Evolutionary conservation across 2,329 filamentous ascomycete species (phyloP).

Genomic region (Leptographium galeiforme): DNA sequence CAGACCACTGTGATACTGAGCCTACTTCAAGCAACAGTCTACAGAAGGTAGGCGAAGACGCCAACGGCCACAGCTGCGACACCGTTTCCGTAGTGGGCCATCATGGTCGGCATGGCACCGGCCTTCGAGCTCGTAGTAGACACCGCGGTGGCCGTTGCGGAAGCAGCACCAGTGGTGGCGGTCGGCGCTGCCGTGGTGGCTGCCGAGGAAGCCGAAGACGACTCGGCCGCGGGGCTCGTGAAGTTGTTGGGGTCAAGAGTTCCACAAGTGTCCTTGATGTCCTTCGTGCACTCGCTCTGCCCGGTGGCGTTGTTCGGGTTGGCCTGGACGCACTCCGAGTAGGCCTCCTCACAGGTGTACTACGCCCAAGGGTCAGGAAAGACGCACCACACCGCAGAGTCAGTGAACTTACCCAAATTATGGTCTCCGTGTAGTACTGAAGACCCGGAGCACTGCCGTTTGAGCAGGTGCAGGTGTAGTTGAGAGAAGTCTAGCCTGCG

Average conservation of each 20-base stretch:
- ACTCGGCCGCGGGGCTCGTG: background rate
- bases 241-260: slow-evolving; percentile 22
- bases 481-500: slow-evolving; percentile 23
- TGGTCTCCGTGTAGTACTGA: slow-evolving; percentile 38
- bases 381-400: background rate
- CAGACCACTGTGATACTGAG: no score
- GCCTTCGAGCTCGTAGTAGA: slow-evolving; percentile 6
- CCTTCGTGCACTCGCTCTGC: slow-evolving; percentile 34
- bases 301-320: slow-evolving; percentile 27
- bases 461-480: slow-evolving; percentile 35
- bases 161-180: slow-evolving; percentile 9
- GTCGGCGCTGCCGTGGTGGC: slow-evolving; percentile 12
- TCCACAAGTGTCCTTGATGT: slow-evolving; percentile 35
- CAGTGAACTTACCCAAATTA: slow-evolving; percentile 26
- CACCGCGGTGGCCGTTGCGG: background rate
- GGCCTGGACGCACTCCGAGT: slow-evolving; percentile 29
- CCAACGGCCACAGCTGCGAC: slow-evolving; percentile 36
- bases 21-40: slow-evolving; percentile 8
- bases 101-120: slow-evolving; percentile 16
- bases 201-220: background rate
- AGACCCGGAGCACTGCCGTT: slow-evolving; percentile 37
- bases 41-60: slow-evolving; percentile 39
- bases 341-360: slow-evolving; percentile 39
- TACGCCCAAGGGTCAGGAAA: slow-evolving; percentile 8
- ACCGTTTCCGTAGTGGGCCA: slow-evolving; percentile 27